A percentile compares a stretch with the other conserved stretches of the same genome.
Conservation (phyloP, 176 grass and related monocot genomes). For the Hyparrhenia diplandra region DNA sequence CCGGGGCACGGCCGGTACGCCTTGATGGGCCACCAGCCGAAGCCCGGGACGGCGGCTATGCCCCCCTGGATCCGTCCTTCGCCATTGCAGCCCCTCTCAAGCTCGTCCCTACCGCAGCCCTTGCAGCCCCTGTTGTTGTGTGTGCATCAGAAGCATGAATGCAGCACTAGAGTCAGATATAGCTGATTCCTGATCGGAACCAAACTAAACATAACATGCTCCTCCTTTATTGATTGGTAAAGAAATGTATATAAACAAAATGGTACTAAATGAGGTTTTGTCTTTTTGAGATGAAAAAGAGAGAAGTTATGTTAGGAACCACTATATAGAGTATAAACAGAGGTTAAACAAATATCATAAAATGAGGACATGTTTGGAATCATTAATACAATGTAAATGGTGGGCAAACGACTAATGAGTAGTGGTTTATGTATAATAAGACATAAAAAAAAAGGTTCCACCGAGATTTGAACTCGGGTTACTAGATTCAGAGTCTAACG, state of each 20-base stretch:
- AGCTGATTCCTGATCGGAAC: neutral
- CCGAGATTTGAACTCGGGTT: constrained; percentile 78
- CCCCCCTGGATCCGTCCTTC: constrained; percentile 95
- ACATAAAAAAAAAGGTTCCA: constrained; percentile 27
- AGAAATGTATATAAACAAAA: neutral
- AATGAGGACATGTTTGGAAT: too few species aligned
- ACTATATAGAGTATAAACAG: neutral
- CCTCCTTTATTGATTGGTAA: neutral
- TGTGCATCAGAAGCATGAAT: neutral
- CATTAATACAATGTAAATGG: too few species aligned
- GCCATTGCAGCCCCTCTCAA: constrained; percentile 83
- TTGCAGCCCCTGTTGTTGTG: constrained; percentile 55
- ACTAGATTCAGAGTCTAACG: constrained; percentile 89
- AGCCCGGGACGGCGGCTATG: constrained; percentile 78
- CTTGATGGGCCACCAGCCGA: constrained; percentile 97
- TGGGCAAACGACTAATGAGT: too few species aligned
- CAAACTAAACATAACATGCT: neutral
- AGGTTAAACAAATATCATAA: too few species aligned
- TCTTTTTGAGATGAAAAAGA: neutral
- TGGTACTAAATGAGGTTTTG: neutral
- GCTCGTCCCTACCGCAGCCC: constrained; percentile 57
- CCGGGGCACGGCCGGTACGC: constrained; percentile 84
- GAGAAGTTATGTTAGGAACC: too few species aligned
- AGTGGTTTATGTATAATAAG: too few species aligned
- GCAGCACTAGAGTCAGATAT: neutral